A percentile compares a stretch with the other conserved stretches of the same genome.
These are phyloP conservation scores for Diaporthe sp. DNA, from an alignment of 2,329 filamentous ascomycete species.

Conservation along the genomic window DNA sequence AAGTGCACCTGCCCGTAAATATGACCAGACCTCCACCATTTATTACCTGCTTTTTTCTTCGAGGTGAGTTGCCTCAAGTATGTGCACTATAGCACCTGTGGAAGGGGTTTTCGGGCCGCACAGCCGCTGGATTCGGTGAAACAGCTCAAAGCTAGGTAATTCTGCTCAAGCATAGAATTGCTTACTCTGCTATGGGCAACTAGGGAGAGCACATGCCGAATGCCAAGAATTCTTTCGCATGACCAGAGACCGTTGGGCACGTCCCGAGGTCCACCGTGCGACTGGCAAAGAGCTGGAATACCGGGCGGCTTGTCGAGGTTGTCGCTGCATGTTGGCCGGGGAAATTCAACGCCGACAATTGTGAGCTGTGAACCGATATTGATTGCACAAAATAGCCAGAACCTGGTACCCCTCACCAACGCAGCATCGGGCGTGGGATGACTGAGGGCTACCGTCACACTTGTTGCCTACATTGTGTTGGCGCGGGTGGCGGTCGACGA, in stretches of 20 bases:
- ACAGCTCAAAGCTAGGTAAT: not conserved
- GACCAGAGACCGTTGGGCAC: not conserved
- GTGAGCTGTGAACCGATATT: not conserved
- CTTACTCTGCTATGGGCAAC: not conserved
- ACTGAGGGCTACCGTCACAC: not conserved
- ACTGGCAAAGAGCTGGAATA: not conserved
- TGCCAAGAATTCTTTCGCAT: not conserved
- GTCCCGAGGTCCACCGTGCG: not conserved
- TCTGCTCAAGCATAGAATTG: not conserved
- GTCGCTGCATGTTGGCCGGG: not conserved
- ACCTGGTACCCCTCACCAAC: conserved; percentile 14
- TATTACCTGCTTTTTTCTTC: not conserved
- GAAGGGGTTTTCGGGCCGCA: too few relatives aligned
- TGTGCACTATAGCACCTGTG: too few relatives aligned
- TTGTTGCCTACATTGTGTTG: not conserved
- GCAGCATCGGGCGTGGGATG: conserved; percentile 12
- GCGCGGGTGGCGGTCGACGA: not conserved
- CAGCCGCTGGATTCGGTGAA: too few relatives aligned
- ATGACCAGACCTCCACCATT: not conserved
- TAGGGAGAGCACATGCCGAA: not conserved
- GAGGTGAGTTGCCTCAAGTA: too few relatives aligned
- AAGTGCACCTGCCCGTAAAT: not conserved
- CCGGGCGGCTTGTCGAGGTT: not conserved
- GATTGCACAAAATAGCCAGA: not conserved
- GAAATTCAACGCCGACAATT: not conserved